A percentile compares a stretch with the other conserved stretches of the same genome.
These are phyloP conservation scores for Hepatocystis sp. DNA, from an alignment of 169 alveolate genomes.

Conservation along the genomic window DNA sequence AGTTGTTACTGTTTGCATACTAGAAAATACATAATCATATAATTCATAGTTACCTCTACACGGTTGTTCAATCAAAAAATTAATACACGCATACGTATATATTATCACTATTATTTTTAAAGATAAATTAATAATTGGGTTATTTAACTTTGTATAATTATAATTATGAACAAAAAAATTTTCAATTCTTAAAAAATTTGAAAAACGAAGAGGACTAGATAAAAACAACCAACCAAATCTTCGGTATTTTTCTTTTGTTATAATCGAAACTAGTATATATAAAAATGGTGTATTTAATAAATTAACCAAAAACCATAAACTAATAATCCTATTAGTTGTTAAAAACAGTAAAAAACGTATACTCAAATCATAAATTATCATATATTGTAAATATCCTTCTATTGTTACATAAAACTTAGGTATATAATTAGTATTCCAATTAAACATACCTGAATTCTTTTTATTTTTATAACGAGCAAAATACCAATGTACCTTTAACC, in stretches of 20 bases:
- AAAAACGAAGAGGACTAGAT: conserved; percentile 65
- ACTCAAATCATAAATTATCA: conserved; percentile 56
- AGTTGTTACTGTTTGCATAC: conserved; percentile 72
- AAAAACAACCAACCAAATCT: conserved; percentile 45
- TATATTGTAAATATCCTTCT: conserved; percentile 64
- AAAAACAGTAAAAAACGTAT: conserved; percentile 45
- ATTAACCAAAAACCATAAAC: conserved; percentile 58
- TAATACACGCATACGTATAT: conserved; percentile 67
- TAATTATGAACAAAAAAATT: conserved; percentile 30
- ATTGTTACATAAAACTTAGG: conserved; percentile 30
- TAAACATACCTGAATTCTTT: conserved; percentile 61
- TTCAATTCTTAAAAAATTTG: conserved; percentile 58
- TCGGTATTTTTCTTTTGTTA: conserved; percentile 3
- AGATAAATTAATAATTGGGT: conserved; percentile 30
- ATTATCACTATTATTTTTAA: conserved; percentile 50
- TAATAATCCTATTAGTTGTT: conserved; percentile 36
- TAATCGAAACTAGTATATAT: conserved; percentile 26
- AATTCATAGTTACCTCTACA: conserved; percentile 45
- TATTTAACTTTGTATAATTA: conserved; percentile 29
- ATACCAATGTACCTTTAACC: conserved; percentile 41
- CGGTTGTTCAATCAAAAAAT: conserved; percentile 66
- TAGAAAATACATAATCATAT: conserved; percentile 74
- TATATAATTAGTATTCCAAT: conserved; percentile 51
- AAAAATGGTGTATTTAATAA: conserved; percentile 66
- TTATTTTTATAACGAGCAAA: conserved; percentile 19